Percentiles rank a stretch among this genome's conserved stretches.
phyloP scores from a whole-genome alignment of 2,329 filamentous ascomycete genomes.

The Thermothelomyces thermophilus region DNA sequence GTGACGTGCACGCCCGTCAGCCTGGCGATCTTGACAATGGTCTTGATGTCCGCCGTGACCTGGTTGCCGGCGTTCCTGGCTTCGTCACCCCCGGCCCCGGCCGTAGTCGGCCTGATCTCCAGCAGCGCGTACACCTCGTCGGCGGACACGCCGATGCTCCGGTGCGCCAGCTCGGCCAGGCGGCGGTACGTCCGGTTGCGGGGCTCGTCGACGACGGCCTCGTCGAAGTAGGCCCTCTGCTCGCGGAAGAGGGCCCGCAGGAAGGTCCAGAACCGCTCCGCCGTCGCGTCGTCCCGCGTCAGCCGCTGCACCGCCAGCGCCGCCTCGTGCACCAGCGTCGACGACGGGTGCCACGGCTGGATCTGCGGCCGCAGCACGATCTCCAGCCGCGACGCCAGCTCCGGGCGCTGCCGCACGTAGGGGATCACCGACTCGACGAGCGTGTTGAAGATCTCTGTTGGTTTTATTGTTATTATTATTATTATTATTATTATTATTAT shows the following conservation, averaged over 20 bases:
- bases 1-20: conserved; percentile 82
- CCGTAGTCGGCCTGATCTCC: conserved; percentile 53
- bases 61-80: conserved; percentile 69
- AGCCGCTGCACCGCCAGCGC: conserved; percentile 71
- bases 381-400: conserved; percentile 51
- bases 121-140: conserved; percentile 63
- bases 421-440: conserved; percentile 62
- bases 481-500: no score
- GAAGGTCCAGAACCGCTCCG: conserved; percentile 70
- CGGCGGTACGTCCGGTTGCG: conserved; percentile 78
- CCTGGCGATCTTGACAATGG: conserved; percentile 72
- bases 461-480: no score
- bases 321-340: conserved; percentile 74
- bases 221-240: conserved; percentile 78
- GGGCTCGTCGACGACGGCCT: conserved; percentile 72
- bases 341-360: conserved; percentile 91
- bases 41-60: conserved; percentile 79
- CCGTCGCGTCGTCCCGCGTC: conserved; percentile 46
- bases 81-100: conserved; percentile 52
- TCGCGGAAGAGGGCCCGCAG: conserved; percentile 57
- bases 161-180: conserved; percentile 65
- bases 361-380: conserved; percentile 87
- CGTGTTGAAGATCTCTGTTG: conserved; percentile 61
- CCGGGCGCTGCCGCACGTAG: conserved; percentile 54
- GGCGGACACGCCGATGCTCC: conserved; percentile 62